Conservation (phyloP, 2,329 filamentous ascomycete genomes). For the Fusarium sp. region DNA sequence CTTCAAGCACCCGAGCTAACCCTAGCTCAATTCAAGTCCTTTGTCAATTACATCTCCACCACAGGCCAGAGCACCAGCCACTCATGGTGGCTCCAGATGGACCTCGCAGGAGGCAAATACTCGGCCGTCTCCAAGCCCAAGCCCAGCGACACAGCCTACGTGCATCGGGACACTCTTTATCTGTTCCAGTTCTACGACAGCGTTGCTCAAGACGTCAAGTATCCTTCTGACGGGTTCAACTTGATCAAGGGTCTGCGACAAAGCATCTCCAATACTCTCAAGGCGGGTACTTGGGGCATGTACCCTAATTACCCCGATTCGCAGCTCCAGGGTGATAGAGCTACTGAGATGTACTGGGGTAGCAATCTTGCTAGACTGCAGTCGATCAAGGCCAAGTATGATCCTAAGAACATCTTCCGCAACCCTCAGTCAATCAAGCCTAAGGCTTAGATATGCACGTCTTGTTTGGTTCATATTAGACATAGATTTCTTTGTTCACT, state of each 20-base stretch:
- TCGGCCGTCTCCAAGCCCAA: constrained; percentile 54
- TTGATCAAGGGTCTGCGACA: constrained; percentile 53
- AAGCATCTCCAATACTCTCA: constrained; percentile 50
- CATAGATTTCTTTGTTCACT: neutral
- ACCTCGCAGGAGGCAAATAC: constrained; percentile 53
- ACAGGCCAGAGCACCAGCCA: constrained; percentile 35
- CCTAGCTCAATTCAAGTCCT: constrained; percentile 41
- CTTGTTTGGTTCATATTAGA: accelerated
- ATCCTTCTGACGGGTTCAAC: constrained; percentile 53
- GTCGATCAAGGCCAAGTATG: constrained; percentile 53
- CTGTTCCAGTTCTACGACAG: constrained; percentile 66
- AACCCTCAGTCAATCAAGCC: constrained; percentile 53
- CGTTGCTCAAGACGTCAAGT: constrained; percentile 42
- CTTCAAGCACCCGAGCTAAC: constrained; percentile 45
- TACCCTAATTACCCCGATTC: constrained; percentile 60
- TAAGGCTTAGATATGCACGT: constrained; percentile 8
- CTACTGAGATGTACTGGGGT: constrained; percentile 57
- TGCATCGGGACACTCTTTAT: constrained; percentile 60
- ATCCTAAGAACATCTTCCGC: constrained; percentile 56
- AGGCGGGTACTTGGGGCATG: constrained; percentile 53
- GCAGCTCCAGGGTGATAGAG: constrained; percentile 51
- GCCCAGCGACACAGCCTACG: constrained; percentile 53
- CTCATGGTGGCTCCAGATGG: constrained; percentile 50
- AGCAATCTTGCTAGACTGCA: constrained; percentile 52
- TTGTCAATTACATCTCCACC: constrained; percentile 46